Evolutionary conservation across 2,329 filamentous ascomycete genomes (phyloP), one percentile per base, ranked within the genome.

Genomic region (Penicillium polonicum): DNA sequence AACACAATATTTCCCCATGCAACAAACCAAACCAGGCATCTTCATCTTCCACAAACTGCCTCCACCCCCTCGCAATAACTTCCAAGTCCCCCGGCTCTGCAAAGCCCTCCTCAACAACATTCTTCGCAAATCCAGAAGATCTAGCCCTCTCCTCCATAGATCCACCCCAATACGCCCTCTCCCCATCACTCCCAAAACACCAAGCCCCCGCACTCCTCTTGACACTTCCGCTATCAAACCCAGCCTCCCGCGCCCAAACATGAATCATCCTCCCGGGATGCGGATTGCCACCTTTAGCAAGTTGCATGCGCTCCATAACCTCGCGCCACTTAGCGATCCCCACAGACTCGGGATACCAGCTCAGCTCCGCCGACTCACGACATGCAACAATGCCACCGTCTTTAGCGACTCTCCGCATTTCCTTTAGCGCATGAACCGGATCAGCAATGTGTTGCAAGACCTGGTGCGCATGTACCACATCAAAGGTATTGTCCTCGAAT

Each of bases 391-490:
- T 72, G 2, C 84, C 84, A 8, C 80, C 78, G 0, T 73, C 62
- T 61, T 82, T 85, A 15, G 75, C 71, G 3, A 87, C 80, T 0
- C 81, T 77, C 6, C 78, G 74, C 81, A 87, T 83, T 62, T 85
- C 81, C n/a, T 72, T 71, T 51, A 86, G 70, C 0, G 82, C 80
- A 2, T 71, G 67, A 0, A 82, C 69, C 0, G 83, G 83, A 52
- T 83, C 75, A 12, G 74, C 65, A 5, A 87, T 72, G 65, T 87
- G 85, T 57, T 82, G 79, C 6, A 87, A 73, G 0, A 87, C 80
- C 64, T 86, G 83, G 63, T 85, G 82, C 10, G 79, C 80, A 64
- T 85, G 81, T 3, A 87, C 83, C 5, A 87, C 66, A 60, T 88
- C 85, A 60, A 87, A 88, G 1, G 72, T 70, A 27, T 73, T 71